phyloP scores from a whole-genome alignment of 371 early-diverging fungal genomes.

The Rhizopus stolonifer region DNA sequence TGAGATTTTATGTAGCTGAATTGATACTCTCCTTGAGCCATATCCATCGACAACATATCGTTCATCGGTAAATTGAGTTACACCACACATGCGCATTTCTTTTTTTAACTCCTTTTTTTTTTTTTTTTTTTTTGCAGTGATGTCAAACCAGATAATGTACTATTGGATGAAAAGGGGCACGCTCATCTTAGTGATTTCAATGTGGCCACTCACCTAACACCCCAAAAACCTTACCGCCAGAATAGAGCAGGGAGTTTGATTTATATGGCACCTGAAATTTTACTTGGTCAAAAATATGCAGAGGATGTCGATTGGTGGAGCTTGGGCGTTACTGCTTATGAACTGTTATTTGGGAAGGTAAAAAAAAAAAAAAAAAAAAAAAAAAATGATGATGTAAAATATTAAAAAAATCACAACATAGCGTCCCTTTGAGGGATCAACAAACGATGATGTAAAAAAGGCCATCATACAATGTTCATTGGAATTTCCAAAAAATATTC shows the following conservation, averaged over 20 bases:
- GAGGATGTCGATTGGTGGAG: constrained; percentile 88
- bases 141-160: constrained; percentile 96
- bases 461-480: constrained; percentile 59
- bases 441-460: constrained; percentile 48
- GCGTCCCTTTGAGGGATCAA: constrained; percentile 70
- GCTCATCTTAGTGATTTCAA: constrained; percentile 88
- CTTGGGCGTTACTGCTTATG: constrained; percentile 81
- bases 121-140: constrained; percentile 72
- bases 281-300: constrained; percentile 65
- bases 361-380: background rate
- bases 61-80: constrained; percentile 54
- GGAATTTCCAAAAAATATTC: constrained; percentile 54
- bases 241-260: constrained; percentile 71
- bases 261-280: constrained; percentile 78
- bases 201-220: constrained; percentile 66
- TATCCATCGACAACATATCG: constrained; percentile 60
- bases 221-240: constrained; percentile 49
- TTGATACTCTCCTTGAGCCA: constrained; percentile 67
- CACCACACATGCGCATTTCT: background rate
- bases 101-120: constrained; percentile 23
- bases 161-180: constrained; percentile 82
- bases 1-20: constrained; percentile 78
- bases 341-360: constrained; percentile 76
- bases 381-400: background rate
- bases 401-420: too few relatives aligned